A percentile compares a stretch with the other conserved stretches of the same genome.
These are phyloP conservation scores for Xylariaceae sp. DNA, from an alignment of 2,329 filamentous ascomycete genomes.

Conservation along the genomic window DNA sequence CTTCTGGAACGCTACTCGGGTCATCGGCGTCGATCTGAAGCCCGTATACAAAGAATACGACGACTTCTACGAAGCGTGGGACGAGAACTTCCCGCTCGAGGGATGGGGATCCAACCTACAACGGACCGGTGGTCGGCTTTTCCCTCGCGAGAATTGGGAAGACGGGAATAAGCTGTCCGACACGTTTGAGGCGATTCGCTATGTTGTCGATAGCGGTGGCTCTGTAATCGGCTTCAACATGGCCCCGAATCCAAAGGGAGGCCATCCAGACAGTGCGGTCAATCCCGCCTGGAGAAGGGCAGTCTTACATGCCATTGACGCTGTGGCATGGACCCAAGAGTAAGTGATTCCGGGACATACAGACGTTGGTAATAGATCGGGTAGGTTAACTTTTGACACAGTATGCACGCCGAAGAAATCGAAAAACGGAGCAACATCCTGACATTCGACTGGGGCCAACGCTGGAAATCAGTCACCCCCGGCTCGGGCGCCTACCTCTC, in stretches of 20 bases:
- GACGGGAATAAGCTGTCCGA: slow-evolving; percentile 29
- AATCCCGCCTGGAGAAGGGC: slow-evolving; percentile 34
- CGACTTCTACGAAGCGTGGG: slow-evolving; percentile 33
- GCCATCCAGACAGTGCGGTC: slow-evolving; percentile 33
- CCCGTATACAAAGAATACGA: slow-evolving; percentile 36
- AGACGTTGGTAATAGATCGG: too few relatives aligned
- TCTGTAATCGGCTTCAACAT: slow-evolving; percentile 28
- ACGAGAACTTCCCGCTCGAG: slow-evolving; percentile 23
- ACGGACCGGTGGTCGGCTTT: slow-evolving; percentile 35
- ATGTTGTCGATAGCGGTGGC: slow-evolving; percentile 30
- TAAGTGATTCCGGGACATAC: slow-evolving; percentile 1
- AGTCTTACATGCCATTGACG: slow-evolving; percentile 24
- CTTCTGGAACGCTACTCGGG: slow-evolving; percentile 25
- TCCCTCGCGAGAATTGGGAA: slow-evolving; percentile 36
- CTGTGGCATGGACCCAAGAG: slow-evolving; percentile 17
- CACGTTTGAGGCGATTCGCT: slow-evolving; percentile 32
- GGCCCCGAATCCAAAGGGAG: slow-evolving; percentile 20
- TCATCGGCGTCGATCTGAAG: slow-evolving; percentile 31
- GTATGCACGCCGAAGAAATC: slow-evolving; percentile 24
- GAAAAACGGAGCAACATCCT: slow-evolving; percentile 22
- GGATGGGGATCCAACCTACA: slow-evolving; percentile 28
- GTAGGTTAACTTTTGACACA: slow-evolving; percentile 12
- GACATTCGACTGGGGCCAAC: slow-evolving; percentile 21
- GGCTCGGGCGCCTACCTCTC: slow-evolving; percentile 24
- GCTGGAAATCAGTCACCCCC: slow-evolving; percentile 21